Percentiles rank a stretch among this genome's conserved stretches.
Conservation (phyloP, 1,284 basidiomycete species). For the Cutaneotrichosporon daszewskae region DNA sequence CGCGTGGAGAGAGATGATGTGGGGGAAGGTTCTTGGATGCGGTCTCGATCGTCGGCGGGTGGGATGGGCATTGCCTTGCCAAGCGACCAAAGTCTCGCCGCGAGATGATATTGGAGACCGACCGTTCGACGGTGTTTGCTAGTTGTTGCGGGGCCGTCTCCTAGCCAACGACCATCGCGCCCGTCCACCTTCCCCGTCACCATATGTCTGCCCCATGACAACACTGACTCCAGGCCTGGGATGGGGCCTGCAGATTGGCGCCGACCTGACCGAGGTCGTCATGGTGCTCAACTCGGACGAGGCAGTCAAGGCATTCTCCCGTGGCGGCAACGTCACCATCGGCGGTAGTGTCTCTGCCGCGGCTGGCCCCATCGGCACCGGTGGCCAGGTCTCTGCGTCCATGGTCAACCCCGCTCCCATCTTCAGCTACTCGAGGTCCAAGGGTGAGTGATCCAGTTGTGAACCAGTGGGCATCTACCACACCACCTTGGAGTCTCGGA, state of each 20-base stretch:
- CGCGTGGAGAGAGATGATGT: too few relatives aligned
- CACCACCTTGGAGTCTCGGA: too few relatives aligned
- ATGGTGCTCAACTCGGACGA: constrained; percentile 96
- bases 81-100: too few relatives aligned
- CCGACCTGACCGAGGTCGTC: constrained; percentile 57
- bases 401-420: constrained; percentile 90
- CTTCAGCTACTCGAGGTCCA: constrained; percentile 94
- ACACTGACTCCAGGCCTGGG: constrained; percentile 54
- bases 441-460: constrained; percentile 68
- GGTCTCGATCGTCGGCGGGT: too few relatives aligned
- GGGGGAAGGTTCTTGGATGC: too few relatives aligned
- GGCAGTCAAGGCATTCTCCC: constrained; percentile 88
- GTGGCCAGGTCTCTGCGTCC: constrained; percentile 80
- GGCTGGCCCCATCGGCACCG: constrained; percentile 91
- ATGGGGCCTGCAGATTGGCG: constrained; percentile 92
- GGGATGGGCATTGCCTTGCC: too few relatives aligned
- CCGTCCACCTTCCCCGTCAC: too few relatives aligned
- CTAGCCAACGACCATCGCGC: neutral
- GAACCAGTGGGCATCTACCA: too few relatives aligned
- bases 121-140: too few relatives aligned
- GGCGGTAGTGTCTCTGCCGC: constrained; percentile 75
- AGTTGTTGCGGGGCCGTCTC: too few relatives aligned
- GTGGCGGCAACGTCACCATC: constrained; percentile 93
- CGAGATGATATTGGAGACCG: too few relatives aligned
- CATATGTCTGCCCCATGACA: neutral